Percentiles rank a stretch among this genome's conserved stretches.
Evolutionary conservation across 768 basidiomycete genomes (phyloP).

Genomic region (Auricularia auricula-judae): DNA sequence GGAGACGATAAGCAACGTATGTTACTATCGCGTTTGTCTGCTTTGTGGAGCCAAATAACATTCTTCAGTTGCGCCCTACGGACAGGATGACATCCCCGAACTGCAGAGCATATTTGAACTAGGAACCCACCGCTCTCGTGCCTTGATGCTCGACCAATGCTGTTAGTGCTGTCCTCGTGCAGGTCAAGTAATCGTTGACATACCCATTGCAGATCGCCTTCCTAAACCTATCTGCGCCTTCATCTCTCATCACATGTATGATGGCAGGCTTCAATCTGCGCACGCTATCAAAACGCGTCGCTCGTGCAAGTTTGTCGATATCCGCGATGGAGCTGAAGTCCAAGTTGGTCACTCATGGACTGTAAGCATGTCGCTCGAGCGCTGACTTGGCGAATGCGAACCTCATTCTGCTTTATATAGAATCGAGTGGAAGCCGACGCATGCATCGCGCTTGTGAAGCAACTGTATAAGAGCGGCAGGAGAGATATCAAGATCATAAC

Average conservation of each 20-base stretch:
- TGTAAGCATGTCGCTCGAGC: conserved; percentile 20
- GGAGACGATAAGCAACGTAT: conserved; percentile 44
- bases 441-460: conserved; percentile 44
- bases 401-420: conserved; percentile 24
- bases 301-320: conserved; percentile 59
- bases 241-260: conserved; percentile 60
- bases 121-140: conserved; percentile 36
- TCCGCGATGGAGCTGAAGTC: conserved; percentile 26
- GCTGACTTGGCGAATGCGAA: background rate
- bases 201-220: conserved; percentile 54
- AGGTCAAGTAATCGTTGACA: background rate
- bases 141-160: conserved; percentile 57
- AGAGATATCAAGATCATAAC: conserved; percentile 56
- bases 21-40: conserved; percentile 8
- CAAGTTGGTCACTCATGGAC: conserved; percentile 31
- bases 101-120: conserved; percentile 73
- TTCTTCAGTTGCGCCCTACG: conserved; percentile 64
- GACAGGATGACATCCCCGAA: conserved; percentile 52
- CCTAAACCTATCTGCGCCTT: conserved; percentile 67
- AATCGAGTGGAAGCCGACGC: conserved; percentile 49
- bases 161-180: conserved; percentile 33
- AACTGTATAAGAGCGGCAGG: conserved; percentile 34
- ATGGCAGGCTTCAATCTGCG: conserved; percentile 42
- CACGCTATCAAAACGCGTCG: conserved; percentile 30
- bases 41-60: too few species aligned